A percentile compares a stretch with the other conserved stretches of the same genome.
These are phyloP conservation scores for Aspergillus pseudonomiae DNA, from an alignment of 2,329 filamentous ascomycete genomes.

Conservation along the genomic window DNA sequence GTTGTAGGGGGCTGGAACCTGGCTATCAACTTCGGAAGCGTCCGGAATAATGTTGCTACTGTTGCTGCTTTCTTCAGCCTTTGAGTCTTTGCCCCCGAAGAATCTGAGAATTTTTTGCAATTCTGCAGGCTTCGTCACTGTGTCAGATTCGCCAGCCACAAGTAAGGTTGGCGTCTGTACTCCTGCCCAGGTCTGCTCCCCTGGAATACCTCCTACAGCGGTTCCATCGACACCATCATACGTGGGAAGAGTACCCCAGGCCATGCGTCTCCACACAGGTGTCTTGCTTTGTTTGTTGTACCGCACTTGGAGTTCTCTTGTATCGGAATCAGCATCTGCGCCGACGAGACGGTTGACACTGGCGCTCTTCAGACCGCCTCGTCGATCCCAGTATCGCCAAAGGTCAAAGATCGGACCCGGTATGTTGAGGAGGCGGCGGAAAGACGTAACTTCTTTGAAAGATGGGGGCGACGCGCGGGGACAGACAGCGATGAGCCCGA, in stretches of 20 bases:
- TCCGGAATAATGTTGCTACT: conserved; percentile 33
- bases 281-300: conserved; percentile 81
- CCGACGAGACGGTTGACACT: conserved; percentile 76
- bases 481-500: conserved; percentile 79
- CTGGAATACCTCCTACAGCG: conserved; percentile 67
- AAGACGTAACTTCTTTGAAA: conserved; percentile 53
- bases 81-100: conserved; percentile 34
- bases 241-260: conserved; percentile 68
- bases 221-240: conserved; percentile 53
- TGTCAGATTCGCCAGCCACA: conserved; percentile 75
- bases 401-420: conserved; percentile 72
- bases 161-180: conserved; percentile 76
- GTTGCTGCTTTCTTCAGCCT: conserved; percentile 27
- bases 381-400: conserved; percentile 75
- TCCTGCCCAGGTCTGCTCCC: conserved; percentile 70
- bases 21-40: conserved; percentile 33
- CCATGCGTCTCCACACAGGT: conserved; percentile 80
- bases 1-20: conserved; percentile 18
- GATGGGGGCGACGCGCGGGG: conserved; percentile 69
- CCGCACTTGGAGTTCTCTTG: conserved; percentile 46
- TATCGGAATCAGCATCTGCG: conserved; percentile 42
- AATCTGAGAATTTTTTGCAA: conserved; percentile 65
- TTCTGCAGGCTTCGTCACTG: conserved; percentile 72
- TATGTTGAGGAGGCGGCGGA: conserved; percentile 65
- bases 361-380: conserved; percentile 74